Evolutionary conservation across 106 monocot genomes (phyloP), one percentile per base, ranked within the genome.

Genomic region (Vanilla planifolia): DNA sequence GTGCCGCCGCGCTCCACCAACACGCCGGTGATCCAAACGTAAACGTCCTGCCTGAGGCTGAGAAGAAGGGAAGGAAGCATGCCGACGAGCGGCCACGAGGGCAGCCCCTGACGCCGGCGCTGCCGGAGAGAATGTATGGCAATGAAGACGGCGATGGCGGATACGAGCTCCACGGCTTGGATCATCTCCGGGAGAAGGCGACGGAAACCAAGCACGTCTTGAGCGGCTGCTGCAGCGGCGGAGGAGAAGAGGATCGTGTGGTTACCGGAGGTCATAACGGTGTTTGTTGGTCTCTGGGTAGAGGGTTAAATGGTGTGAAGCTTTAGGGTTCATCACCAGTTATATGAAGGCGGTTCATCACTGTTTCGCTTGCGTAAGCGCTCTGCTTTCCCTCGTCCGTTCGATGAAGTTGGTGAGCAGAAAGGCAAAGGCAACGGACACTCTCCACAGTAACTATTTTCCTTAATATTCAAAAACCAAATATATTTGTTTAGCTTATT

Each of bases 1-100:
- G 95, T 95, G 58, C 90, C 90, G 45, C 76, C 71, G 36, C 48
- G 68, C 33, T 23, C 28, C 14, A 62, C 9, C 14, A 95, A 67
- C 19, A 90, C 84, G 30, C 30, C 66, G 34, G 95, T 90, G 65
- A 95, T 37, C 95, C 95, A 95, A 62, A 90, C 95, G 66, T 90
- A 90, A 58, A 95, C 64, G 83, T 90, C 40, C 22, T 48, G 25
- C 5, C 83, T 75, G 30, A 95, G 75, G 16, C 60, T 86, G 59
- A 87, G 65, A 44, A 86, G 5, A 3, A 95, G 76, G 1, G 95
- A 95, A 8, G 90, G 95, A 10, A 90, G 83, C 95, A 95, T 95
- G 30, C 90, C 86, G 34, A 95, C 50, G 1, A 90, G 50, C 2
- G 95, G 95, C 80, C 86, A 95, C 6, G 63, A 73, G 0, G 86